A percentile compares a stretch with the other conserved stretches of the same genome.
phyloP scores from a whole-genome alignment of 2,329 filamentous ascomycete species.

The Penicillium capsulatum region DNA sequence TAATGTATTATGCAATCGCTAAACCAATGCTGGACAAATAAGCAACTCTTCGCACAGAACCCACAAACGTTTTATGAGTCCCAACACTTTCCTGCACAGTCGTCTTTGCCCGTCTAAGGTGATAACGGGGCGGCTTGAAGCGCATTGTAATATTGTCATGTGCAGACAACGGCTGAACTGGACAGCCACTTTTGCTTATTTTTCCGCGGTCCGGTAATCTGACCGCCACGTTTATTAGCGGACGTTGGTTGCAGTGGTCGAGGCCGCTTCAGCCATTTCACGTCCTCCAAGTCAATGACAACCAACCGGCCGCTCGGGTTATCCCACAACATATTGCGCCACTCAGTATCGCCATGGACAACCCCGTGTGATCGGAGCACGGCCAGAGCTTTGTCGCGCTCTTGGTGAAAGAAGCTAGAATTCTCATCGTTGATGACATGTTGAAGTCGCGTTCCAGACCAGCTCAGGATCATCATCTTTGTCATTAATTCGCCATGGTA shows the following conservation, averaged over 20 bases:
- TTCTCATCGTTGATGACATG: slow-evolving; percentile 1
- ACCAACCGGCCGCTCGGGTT: slow-evolving; percentile 10
- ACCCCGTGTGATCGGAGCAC: slow-evolving; percentile 13
- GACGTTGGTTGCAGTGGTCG: neutral
- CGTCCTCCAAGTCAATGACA: slow-evolving; percentile 25
- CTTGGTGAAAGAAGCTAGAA: neutral
- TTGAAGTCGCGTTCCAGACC: slow-evolving; percentile 1
- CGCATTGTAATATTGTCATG: neutral
- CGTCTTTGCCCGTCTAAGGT: neutral
- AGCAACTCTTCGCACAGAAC: neutral
- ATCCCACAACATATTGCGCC: slow-evolving; percentile 26
- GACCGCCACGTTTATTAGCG: neutral
- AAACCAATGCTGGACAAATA: neutral
- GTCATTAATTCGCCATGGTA: slow-evolving; percentile 19
- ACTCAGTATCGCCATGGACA: slow-evolving; percentile 17
- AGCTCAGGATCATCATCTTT: slow-evolving; percentile 1
- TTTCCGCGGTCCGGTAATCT: neutral
- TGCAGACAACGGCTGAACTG: neutral
- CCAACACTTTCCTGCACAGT: neutral
- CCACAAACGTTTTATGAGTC: neutral
- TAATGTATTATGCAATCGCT: neutral
- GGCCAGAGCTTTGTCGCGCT: slow-evolving; percentile 12
- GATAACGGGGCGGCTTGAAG: neutral
- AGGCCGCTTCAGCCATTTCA: slow-evolving; percentile 13
- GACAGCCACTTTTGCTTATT: neutral